Evolutionary conservation across 306 rosid genomes (phyloP), one percentile per base, ranked within the genome.

Genomic region (Prunus mume): DNA sequence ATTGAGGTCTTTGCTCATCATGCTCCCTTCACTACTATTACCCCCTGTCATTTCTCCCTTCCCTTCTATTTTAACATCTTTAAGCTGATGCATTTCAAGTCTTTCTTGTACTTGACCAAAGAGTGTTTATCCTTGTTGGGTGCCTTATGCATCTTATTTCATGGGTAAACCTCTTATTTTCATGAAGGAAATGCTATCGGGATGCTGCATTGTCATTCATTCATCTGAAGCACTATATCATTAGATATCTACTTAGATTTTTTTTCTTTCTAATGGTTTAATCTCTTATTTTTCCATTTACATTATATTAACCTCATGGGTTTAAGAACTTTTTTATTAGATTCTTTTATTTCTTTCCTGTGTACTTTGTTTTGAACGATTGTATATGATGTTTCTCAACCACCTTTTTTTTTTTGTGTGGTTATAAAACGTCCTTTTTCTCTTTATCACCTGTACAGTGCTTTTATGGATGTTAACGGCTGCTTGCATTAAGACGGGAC

Each of bases 391-490:
- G 9, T 55, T 28, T 71, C 32, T 38, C 25, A 41, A 34, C 76
- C 46, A 11, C 65, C 2, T 6, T 5, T 27, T 32, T 71, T 6
- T 56, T 66, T 46, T 50, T 51, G 43, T 11, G 8, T 17, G 47
- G 6, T 28, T 28, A 28, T 28, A 34, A 27, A 9, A 74, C 9
- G 9, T 7, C 43, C 2, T 46, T 32, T n/a, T 43, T 76, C 69
- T 73, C 46, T 58, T 75, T 61, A n/a, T 74, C 52, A 76, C 17
- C 78, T 63, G 13, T 82, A 81, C 91, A 93, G 97, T 93, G 86
- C 93, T 93, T 71, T 71, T 93, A 69, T 93, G 97, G 97, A 80
- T 93, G 47, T 77, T 93, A 72, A 93, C 97, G 50, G 97, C 97
- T 15, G 97, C 97, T 69, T 90, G 96, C 91, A 93, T 93, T 66